Percentiles rank a stretch among this genome's conserved stretches.
Evolutionary conservation across 169 alveolate species (phyloP).

Genomic region (Babesia ovis): DNA sequence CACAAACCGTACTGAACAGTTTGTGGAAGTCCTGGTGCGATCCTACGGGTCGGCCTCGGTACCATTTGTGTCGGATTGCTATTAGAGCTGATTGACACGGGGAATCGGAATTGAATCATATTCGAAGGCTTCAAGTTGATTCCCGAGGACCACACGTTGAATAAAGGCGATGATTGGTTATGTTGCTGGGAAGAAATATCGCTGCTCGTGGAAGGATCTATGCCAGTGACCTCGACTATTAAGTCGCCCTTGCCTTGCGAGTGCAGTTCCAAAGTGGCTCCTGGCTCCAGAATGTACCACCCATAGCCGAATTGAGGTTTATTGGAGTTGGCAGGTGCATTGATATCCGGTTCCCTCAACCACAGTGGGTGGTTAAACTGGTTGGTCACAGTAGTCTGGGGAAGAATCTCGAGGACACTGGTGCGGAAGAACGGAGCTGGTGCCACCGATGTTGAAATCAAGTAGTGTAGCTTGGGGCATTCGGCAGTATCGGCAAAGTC

Average conservation of each 20-base stretch:
- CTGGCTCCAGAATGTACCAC: slow-evolving; percentile 73
- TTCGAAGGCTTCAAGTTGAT: slow-evolving; percentile 50
- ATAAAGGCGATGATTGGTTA: neutral
- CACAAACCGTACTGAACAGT: slow-evolving; percentile 43
- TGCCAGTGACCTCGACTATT: slow-evolving; percentile 72
- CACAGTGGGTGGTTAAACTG: slow-evolving; percentile 58
- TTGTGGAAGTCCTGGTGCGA: neutral
- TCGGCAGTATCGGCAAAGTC: slow-evolving; percentile 59
- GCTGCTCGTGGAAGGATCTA: slow-evolving; percentile 47
- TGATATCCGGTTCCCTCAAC: slow-evolving; percentile 62
- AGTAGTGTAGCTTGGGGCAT: slow-evolving; percentile 75
- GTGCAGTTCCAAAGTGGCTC: slow-evolving; percentile 79
- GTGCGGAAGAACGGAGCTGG: slow-evolving; percentile 85
- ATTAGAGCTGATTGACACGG: neutral
- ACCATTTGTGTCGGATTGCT: neutral
- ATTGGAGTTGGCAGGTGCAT: slow-evolving; percentile 26
- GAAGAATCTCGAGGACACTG: slow-evolving; percentile 78
- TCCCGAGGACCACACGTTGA: slow-evolving; percentile 52
- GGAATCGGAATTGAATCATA: slow-evolving; percentile 49
- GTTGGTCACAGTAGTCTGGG: slow-evolving; percentile 74
- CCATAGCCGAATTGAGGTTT: slow-evolving; percentile 26
- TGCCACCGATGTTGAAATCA: slow-evolving; percentile 78
- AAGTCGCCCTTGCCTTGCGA: slow-evolving; percentile 78
- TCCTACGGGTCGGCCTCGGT: neutral
- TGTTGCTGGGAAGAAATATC: neutral